A percentile compares a stretch with the other conserved stretches of the same genome.
phyloP scores from a whole-genome alignment of 129 eudicot genomes.

The Smallanthus sonchifolius region DNA sequence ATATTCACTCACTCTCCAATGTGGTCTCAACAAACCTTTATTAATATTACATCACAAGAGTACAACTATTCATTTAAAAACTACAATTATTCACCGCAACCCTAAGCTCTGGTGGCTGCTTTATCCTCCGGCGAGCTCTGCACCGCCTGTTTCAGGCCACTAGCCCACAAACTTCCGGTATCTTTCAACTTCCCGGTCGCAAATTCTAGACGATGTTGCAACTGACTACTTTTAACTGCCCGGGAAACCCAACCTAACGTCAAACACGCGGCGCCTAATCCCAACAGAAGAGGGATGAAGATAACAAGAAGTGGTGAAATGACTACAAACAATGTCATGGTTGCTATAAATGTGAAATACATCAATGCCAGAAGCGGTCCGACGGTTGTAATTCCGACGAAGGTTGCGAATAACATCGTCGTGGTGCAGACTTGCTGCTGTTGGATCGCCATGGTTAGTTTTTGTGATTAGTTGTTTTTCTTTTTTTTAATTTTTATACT shows the following conservation, averaged over 20 bases:
- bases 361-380: constrained; percentile 34
- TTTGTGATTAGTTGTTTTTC: neutral
- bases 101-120: neutral
- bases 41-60: neutral
- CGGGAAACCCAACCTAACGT: too few species aligned
- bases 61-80: neutral
- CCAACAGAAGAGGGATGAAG: constrained; percentile 34
- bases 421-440: constrained; percentile 16
- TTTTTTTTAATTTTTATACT: neutral
- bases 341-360: constrained; percentile 29
- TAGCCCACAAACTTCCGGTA: neutral
- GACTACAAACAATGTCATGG: constrained; percentile 25
- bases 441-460: neutral
- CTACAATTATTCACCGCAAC: neutral
- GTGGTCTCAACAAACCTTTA: constrained; percentile 5
- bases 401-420: constrained; percentile 17
- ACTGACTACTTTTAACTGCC: too few species aligned
- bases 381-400: constrained; percentile 15
- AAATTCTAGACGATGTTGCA: too few species aligned
- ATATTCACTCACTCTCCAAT: neutral
- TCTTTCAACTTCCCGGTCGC: too few species aligned
- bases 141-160: constrained; percentile 14
- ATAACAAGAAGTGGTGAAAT: constrained; percentile 33
- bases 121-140: constrained; percentile 12
- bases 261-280: neutral